Base-by-base conservation (phyloP, 2,329 filamentous ascomycete genomes). In the Ustulina deusta region DNA sequence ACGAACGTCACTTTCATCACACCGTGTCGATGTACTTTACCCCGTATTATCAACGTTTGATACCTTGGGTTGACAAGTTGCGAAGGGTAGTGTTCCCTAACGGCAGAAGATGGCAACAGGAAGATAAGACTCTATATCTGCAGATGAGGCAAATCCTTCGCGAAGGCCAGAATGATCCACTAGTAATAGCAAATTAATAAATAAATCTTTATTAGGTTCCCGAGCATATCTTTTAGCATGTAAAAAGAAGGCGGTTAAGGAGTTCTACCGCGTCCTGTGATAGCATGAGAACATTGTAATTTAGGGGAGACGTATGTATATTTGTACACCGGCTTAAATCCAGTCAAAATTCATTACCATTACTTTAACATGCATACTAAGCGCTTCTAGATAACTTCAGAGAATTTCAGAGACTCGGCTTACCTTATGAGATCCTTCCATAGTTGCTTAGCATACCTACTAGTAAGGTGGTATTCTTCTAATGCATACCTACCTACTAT, bases 21-120 rank as follows among this genome's bases (percentile, higher is more conserved):
- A 56, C 3, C 20, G 20, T 10, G 15, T 6, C 3, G 1, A 25
- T 3, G 1, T 6, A 68, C 6, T 81, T 81, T 51, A 46, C 54
- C 17, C 2, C 22, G 1, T 59, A 64, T 27, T 64, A 64, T 6
- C 2, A 6, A 10, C 20, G 29, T 1, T 9, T 64, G n/a, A 59
- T 64, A 1, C 61, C 61, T 36, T 59, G 54, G 54, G 46, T 64
- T 6, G 17, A 34, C n/a, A 65, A 56, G 32, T 15, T 65, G 22
- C 56, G 63, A 20, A 42, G 11, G 7, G 40, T 49, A 25, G 52
- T 62, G n/a, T 66, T 66, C 15, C 58, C 63, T 42, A 29, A 61
- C 11, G 34, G n/a, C 25, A 22, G 58, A 44, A 66, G 34, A 25
- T 61, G 63, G 63, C 15, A 62, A 42, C 29, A 34, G 10, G 22